Conservation (phyloP, 441 rosid species). For the Iberis amara region DNA sequence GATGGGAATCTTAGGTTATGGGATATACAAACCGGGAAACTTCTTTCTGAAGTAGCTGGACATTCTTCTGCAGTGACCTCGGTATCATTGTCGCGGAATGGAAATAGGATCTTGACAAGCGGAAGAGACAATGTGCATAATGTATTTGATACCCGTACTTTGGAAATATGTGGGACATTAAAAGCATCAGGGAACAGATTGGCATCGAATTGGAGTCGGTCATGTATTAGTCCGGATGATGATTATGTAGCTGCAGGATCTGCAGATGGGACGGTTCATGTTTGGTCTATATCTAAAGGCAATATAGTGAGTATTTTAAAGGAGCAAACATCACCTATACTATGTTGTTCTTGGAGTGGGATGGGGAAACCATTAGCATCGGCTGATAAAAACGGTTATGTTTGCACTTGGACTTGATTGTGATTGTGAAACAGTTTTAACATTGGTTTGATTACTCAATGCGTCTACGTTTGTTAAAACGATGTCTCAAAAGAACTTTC, state of each 20-base stretch:
- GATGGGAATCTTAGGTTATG: constrained; percentile 90
- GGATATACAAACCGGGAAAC: constrained; percentile 83
- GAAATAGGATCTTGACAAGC: constrained; percentile 65
- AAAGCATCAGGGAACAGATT: constrained; percentile 81
- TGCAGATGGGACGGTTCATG: constrained; percentile 69
- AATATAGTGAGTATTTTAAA: constrained; percentile 69
- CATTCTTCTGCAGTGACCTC: constrained; percentile 79
- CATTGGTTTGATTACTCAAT: too few relatives aligned
- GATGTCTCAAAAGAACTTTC: too few relatives aligned
- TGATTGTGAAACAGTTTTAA: too few relatives aligned
- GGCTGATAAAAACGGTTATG: constrained; percentile 75
- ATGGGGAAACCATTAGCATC: constrained; percentile 84
- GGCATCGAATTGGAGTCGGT: constrained; percentile 94
- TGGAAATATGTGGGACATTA: constrained; percentile 72
- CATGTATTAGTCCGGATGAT: constrained; percentile 85
- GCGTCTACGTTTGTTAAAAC: too few relatives aligned
- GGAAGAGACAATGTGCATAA: constrained; percentile 94
- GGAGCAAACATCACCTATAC: constrained; percentile 73
- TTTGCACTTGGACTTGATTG: constrained; percentile 54
- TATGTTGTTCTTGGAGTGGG: constrained; percentile 92
- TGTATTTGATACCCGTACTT: constrained; percentile 70
- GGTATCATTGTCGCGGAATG: constrained; percentile 59
- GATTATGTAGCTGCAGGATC: constrained; percentile 90
- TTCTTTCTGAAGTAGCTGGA: constrained; percentile 80
- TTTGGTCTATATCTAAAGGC: constrained; percentile 77